These are phyloP conservation scores for Fraxinus latifolia DNA, from an alignment of 305 asterid species.

Conservation along the genomic window DNA sequence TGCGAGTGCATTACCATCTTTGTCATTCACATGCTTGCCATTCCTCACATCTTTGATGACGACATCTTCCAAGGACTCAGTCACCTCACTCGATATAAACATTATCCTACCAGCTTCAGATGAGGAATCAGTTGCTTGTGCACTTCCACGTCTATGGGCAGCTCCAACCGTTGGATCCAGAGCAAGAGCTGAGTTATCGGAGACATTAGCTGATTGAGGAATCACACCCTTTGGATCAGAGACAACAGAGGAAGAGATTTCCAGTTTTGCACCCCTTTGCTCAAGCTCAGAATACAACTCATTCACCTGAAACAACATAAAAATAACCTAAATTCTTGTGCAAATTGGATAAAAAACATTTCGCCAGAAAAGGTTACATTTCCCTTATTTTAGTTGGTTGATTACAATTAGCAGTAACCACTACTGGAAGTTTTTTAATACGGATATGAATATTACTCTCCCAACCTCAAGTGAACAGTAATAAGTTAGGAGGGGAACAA, in stretches of 20 bases:
- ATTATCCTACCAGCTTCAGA: constrained; percentile 32
- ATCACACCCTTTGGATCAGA: constrained; percentile 27
- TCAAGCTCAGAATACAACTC: constrained; percentile 51
- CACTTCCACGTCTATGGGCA: constrained; percentile 22
- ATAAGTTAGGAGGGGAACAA: background rate
- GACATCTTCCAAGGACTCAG: constrained; percentile 36
- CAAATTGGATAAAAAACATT: background rate
- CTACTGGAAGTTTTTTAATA: background rate
- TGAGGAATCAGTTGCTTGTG: constrained; percentile 29
- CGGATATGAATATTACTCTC: background rate
- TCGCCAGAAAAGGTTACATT: background rate
- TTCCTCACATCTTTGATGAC: constrained; percentile 33
- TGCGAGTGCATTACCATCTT: constrained; percentile 20
- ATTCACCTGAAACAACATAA: constrained; percentile 50
- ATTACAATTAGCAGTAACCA: background rate
- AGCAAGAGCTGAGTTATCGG: constrained; percentile 25
- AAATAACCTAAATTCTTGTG: background rate
- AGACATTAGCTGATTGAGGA: constrained; percentile 32
- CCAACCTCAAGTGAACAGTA: background rate
- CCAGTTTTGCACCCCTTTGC: constrained; percentile 30
- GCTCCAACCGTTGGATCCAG: constrained; percentile 30
- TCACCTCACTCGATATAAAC: constrained; percentile 35
- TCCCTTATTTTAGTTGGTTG: background rate
- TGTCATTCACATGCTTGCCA: constrained; percentile 25
- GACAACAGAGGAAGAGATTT: constrained; percentile 26